phyloP scores from a whole-genome alignment of 257 asterid species.

The Nicotiana benthamiana region DNA sequence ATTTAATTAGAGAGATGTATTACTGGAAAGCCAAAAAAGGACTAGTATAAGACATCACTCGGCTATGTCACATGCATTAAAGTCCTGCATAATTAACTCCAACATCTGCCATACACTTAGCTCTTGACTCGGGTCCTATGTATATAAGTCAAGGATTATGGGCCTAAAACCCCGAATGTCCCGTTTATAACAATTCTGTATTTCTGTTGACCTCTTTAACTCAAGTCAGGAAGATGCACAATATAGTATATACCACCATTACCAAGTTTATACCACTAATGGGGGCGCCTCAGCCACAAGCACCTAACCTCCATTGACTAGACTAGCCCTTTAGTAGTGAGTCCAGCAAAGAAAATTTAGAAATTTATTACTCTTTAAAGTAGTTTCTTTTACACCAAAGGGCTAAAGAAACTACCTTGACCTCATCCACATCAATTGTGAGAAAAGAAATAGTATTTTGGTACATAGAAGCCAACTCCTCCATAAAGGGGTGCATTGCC shows the following conservation, averaged over 20 bases:
- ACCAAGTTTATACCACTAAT: not conserved
- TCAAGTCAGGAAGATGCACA: too few species aligned
- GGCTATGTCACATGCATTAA: not conserved
- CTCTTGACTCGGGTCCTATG: too few species aligned
- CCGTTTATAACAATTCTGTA: too few species aligned
- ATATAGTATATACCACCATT: not conserved
- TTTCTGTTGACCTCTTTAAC: too few species aligned
- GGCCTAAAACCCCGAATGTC: too few species aligned
- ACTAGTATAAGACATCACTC: not conserved
- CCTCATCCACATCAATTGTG: conserved; percentile 33
- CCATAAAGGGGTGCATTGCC: conserved; percentile 28
- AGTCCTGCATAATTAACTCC: too few species aligned
- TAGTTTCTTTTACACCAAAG: not conserved
- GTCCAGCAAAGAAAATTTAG: not conserved
- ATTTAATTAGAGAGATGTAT: not conserved
- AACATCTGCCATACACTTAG: too few species aligned
- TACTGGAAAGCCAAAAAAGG: not conserved
- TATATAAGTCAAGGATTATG: too few species aligned
- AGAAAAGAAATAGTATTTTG: conserved; percentile 17
- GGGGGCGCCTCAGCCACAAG: not conserved
- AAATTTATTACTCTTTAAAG: not conserved
- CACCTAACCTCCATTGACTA: not conserved
- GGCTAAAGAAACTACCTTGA: conserved; percentile 16
- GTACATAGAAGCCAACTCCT: conserved; percentile 24
- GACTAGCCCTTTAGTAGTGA: not conserved